phyloP scores from a whole-genome alignment of 345 rosid genomes.

The Pseudoturritis turrita region DNA sequence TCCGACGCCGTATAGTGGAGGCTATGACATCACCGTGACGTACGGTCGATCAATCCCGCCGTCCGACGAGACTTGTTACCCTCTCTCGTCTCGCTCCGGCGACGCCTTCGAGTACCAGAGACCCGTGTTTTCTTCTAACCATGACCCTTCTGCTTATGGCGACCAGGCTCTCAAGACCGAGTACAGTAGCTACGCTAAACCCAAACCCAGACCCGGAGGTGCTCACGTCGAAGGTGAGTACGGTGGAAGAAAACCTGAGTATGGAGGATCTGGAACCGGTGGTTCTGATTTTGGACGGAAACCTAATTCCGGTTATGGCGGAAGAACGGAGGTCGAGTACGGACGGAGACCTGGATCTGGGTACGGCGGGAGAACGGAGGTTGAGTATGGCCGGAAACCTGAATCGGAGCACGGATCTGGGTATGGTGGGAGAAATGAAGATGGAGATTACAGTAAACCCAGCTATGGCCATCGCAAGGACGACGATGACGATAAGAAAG shows the following conservation, averaged over 20 bases:
- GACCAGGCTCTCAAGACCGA: conserved; percentile 58
- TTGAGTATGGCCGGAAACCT: conserved; percentile 31
- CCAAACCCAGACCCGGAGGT: conserved; percentile 50
- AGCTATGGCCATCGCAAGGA: conserved; percentile 37
- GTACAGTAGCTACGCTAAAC: conserved; percentile 68
- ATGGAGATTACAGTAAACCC: conserved; percentile 30
- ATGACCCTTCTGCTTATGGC: conserved; percentile 59
- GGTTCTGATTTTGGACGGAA: conserved; percentile 23
- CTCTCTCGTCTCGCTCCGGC: conserved; percentile 39
- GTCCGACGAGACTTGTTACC: conserved; percentile 63
- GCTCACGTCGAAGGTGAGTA: conserved; percentile 19
- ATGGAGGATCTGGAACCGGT: conserved; percentile 22
- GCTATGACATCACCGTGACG: conserved; percentile 57
- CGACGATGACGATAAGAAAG: conserved; percentile 34
- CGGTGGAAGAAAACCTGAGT: conserved; percentile 19
- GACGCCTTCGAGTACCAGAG: conserved; percentile 61
- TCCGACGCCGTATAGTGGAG: conserved; percentile 85
- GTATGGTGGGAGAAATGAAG: conserved; percentile 24
- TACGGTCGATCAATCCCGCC: conserved; percentile 77
- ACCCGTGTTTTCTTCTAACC: conserved; percentile 49
- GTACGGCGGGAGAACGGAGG: conserved; percentile 32
- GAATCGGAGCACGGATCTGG: conserved; percentile 43
- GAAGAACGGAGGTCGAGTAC: conserved; percentile 29
- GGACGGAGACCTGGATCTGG: conserved; percentile 30
- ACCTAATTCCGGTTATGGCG: conserved; percentile 26